Conservation (phyloP, 768 basidiomycete genomes). For the Trametes coccinea region DNA sequence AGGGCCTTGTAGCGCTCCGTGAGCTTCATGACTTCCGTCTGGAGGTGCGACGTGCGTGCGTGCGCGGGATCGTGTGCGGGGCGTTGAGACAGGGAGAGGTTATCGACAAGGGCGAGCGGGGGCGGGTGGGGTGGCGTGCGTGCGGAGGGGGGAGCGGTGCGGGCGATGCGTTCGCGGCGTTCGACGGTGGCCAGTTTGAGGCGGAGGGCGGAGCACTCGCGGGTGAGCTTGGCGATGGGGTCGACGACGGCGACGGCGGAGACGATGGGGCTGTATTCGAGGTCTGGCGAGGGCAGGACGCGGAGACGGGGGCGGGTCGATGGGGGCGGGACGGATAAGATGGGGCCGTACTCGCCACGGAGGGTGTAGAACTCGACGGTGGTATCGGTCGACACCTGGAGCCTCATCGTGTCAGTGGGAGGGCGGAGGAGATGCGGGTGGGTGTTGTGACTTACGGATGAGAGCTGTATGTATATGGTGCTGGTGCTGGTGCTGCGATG, state of each 20-base stretch:
- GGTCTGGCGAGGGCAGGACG: slow-evolving; percentile 29
- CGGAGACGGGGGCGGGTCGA: slow-evolving; percentile 28
- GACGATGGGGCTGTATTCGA: not conserved
- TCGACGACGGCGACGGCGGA: slow-evolving; percentile 35
- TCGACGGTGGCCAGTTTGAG: slow-evolving; percentile 41
- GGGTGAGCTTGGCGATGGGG: slow-evolving; percentile 40
- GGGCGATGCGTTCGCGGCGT: slow-evolving; percentile 34
- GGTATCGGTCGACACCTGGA: slow-evolving; percentile 50
- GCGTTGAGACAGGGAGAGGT: not conserved
- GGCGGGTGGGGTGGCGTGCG: slow-evolving; percentile 23
- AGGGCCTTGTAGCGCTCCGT: slow-evolving; percentile 64
- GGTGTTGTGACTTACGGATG: slow-evolving; percentile 7
- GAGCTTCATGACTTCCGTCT: slow-evolving; percentile 43
- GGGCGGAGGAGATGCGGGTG: slow-evolving; percentile 6
- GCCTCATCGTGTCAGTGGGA: slow-evolving; percentile 27
- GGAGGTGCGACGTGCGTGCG: slow-evolving; percentile 15
- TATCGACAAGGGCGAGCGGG: not conserved
- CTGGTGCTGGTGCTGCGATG: not conserved
- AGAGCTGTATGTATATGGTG: slow-evolving; percentile 3
- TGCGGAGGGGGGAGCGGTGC: slow-evolving; percentile 21
- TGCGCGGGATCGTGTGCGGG: slow-evolving; percentile 6
- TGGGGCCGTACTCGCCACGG: slow-evolving; percentile 30
- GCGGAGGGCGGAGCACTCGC: slow-evolving; percentile 48
- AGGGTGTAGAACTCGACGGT: slow-evolving; percentile 62
- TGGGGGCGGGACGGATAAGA: slow-evolving; percentile 31